Evolutionary conservation across 2,329 filamentous ascomycete species (phyloP).

Genomic region (Elsinoe arachidis): DNA sequence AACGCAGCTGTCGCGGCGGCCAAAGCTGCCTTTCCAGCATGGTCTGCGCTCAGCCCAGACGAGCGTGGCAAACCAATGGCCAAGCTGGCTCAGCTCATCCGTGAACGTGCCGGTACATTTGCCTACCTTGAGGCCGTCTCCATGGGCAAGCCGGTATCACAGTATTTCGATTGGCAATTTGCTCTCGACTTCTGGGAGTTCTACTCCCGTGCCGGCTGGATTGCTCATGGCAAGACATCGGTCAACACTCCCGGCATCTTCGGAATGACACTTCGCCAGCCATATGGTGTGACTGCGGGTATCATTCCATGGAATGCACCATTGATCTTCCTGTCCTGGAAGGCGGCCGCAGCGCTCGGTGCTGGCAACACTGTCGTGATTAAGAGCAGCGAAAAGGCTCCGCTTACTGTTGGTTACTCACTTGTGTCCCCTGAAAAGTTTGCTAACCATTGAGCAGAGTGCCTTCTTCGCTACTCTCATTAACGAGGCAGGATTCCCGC

Average conservation of each 20-base stretch:
- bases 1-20: constrained; percentile 38
- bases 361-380: constrained; percentile 52
- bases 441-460: constrained; percentile 1
- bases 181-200: constrained; percentile 33
- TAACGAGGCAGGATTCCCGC: constrained; percentile 35
- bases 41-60: constrained; percentile 34
- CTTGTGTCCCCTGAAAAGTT: neutral
- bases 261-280: constrained; percentile 40
- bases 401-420: constrained; percentile 42
- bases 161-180: constrained; percentile 32
- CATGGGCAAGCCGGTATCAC: constrained; percentile 37
- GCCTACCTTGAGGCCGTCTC: constrained; percentile 38
- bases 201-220: constrained; percentile 37
- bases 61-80: constrained; percentile 37
- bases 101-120: constrained; percentile 34
- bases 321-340: constrained; percentile 39
- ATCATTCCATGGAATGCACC: constrained; percentile 54
- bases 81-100: constrained; percentile 39
- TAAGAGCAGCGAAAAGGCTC: constrained; percentile 56
- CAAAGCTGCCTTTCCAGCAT: constrained; percentile 37
- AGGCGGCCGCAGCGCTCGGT: constrained; percentile 52
- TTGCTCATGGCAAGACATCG: constrained; percentile 36
- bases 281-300: constrained; percentile 44
- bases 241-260: constrained; percentile 42
- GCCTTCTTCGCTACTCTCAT: constrained; percentile 23